phyloP scores from a whole-genome alignment of 139 green algal species.

The Chlamydomonas sp. region DNA sequence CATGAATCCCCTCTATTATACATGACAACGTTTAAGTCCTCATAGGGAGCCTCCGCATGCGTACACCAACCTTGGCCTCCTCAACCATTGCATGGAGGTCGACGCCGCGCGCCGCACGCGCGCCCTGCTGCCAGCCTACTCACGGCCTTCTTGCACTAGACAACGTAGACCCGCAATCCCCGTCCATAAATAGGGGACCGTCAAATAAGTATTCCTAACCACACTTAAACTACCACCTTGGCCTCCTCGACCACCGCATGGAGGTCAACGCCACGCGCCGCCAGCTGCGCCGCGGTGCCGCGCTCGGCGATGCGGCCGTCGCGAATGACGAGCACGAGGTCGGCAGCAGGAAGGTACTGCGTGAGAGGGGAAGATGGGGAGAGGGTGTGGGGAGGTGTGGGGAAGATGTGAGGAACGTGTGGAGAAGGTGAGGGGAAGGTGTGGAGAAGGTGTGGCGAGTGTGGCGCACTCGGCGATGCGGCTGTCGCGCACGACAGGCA shows the following conservation, averaged over 20 bases:
- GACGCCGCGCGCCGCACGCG: constrained; percentile 36
- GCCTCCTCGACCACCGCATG: constrained; percentile 15
- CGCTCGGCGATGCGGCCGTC: constrained; percentile 60
- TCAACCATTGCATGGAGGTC: constrained; percentile 36
- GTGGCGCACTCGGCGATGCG: no score
- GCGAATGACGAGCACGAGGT: constrained; percentile 79
- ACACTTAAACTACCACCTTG: no score
- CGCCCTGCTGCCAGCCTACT: no score
- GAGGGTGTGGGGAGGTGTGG: no score
- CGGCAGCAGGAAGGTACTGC: constrained; percentile 78
- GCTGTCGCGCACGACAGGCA: not conserved
- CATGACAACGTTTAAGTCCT: no score
- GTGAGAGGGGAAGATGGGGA: constrained; percentile 27
- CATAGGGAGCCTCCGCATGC: no score
- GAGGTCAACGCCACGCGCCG: constrained; percentile 45
- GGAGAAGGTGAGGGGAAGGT: not conserved
- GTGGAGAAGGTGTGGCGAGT: no score
- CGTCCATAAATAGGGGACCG: no score
- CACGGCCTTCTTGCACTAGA: no score
- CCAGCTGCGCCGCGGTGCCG: constrained; percentile 52
- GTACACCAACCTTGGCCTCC: not conserved
- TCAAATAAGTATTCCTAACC: no score
- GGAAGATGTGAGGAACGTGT: not conserved
- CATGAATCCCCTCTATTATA: no score
- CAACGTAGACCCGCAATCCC: no score